Conservation (phyloP, 805 yeast species). For the Lachancea mirantina region DNA sequence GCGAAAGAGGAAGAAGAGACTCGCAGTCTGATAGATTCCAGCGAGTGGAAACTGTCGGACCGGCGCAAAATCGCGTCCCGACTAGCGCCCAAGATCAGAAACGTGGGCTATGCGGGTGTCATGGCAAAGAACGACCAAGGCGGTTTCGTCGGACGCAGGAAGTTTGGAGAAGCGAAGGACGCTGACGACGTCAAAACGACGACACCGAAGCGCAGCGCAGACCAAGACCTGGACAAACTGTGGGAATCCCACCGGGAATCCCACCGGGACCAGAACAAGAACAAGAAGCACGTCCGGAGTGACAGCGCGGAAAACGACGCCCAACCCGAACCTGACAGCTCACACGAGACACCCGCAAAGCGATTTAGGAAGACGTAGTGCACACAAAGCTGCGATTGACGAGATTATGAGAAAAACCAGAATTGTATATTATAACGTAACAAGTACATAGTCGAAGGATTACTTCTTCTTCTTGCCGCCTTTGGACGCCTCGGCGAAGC, state of each 20-base stretch:
- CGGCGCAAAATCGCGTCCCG: constrained; percentile 10
- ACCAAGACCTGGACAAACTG: constrained; percentile 16
- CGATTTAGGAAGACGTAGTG: neutral
- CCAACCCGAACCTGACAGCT: constrained; percentile 1
- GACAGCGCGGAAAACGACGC: constrained; percentile 3
- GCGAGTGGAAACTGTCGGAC: constrained; percentile 27
- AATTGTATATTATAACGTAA: neutral
- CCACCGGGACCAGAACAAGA: constrained; percentile 5
- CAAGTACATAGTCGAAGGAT: neutral
- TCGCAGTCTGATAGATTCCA: constrained; percentile 38
- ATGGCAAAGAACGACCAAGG: constrained; percentile 27
- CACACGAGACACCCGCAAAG: neutral
- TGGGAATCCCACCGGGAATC: too few relatives aligned
- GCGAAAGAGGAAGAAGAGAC: constrained; percentile 31
- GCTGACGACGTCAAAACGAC: too few relatives aligned
- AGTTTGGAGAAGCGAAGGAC: constrained; percentile 15
- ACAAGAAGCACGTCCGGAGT: constrained; percentile 2
- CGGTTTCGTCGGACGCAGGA: constrained; percentile 13
- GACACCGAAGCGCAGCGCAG: constrained; percentile 15
- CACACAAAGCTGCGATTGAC: neutral
- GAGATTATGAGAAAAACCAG: neutral
- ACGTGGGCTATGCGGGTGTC: constrained; percentile 17
- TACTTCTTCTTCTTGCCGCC: constrained; percentile 9
- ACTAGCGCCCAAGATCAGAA: constrained; percentile 21
- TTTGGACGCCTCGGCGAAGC: constrained; percentile 32